These are phyloP conservation scores for Seminavis robusta DNA, from an alignment of 108 stramenopile genomes.

Conservation along the genomic window DNA sequence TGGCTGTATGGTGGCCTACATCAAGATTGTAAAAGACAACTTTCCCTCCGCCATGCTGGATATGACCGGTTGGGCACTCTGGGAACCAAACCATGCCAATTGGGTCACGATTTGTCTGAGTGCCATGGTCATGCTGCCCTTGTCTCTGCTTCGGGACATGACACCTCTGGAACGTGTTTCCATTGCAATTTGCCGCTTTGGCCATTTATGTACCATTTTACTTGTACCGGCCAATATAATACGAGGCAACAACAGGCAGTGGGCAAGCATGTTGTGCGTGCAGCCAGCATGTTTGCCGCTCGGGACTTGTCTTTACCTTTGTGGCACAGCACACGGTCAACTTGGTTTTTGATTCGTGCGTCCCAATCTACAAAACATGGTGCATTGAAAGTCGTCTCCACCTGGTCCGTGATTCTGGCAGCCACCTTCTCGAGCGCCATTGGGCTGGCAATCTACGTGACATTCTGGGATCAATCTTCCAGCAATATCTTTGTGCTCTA, in stretches of 20 bases:
- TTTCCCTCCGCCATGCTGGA: constrained; percentile 35
- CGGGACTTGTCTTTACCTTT: constrained; percentile 66
- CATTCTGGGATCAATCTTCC: constrained; percentile 46
- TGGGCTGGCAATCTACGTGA: constrained; percentile 53
- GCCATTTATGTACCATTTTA: constrained; percentile 40
- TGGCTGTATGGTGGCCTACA: constrained; percentile 55
- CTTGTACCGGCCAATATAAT: constrained; percentile 5
- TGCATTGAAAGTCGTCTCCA: constrained; percentile 40
- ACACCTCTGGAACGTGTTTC: constrained; percentile 48
- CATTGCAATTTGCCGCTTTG: constrained; percentile 34
- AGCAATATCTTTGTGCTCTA: constrained; percentile 45
- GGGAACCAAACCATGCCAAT: constrained; percentile 22
- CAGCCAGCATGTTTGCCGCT: constrained; percentile 26
- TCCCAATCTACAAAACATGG: constrained; percentile 19
- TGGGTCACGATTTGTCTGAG: constrained; percentile 41
- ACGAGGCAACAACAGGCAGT: background rate
- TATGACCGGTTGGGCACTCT: background rate
- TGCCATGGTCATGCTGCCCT: constrained; percentile 46
- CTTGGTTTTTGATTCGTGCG: constrained; percentile 39
- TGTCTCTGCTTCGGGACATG: constrained; percentile 47
- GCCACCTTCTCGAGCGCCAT: constrained; percentile 32
- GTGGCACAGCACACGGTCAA: constrained; percentile 57
- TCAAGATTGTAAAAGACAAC: constrained; percentile 51
- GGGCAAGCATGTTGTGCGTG: background rate
- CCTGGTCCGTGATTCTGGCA: constrained; percentile 33